phyloP scores from a whole-genome alignment of 371 early-diverging fungal genomes.

The Apophysomyces elegans region DNA sequence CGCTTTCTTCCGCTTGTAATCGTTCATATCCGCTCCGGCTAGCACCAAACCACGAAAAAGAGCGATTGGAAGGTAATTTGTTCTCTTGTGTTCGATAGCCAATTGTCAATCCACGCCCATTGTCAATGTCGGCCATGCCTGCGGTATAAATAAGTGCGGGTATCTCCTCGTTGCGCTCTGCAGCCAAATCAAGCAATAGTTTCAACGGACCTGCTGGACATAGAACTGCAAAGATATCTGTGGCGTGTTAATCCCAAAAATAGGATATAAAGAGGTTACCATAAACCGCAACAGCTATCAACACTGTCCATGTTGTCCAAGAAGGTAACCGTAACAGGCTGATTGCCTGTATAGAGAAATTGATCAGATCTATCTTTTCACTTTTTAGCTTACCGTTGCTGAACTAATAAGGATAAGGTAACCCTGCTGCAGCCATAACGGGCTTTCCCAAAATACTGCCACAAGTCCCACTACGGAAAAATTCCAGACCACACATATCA shows the following conservation, averaged over 20 bases:
- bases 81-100: constrained; percentile 21
- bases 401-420: constrained; percentile 28
- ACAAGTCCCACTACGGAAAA: constrained; percentile 24
- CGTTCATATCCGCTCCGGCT: constrained; percentile 11
- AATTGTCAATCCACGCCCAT: constrained; percentile 6
- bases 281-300: constrained; percentile 28
- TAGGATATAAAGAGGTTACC: not conserved
- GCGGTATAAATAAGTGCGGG: constrained; percentile 29
- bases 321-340: constrained; percentile 27
- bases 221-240: constrained; percentile 29
- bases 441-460: constrained; percentile 30
- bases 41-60: not conserved
- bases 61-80: not conserved
- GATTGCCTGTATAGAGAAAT: constrained; percentile 19
- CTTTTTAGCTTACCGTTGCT: constrained; percentile 17
- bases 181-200: constrained; percentile 24
- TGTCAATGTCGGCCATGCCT: constrained; percentile 28
- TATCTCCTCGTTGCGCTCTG: constrained; percentile 26
- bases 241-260: not conserved
- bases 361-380: not conserved
- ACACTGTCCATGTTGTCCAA: constrained; percentile 32
- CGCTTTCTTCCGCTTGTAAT: not conserved
- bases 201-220: constrained; percentile 25
- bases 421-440: constrained; percentile 30
- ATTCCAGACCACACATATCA: constrained; percentile 24